Base-by-base conservation (phyloP, 352 stramenopile species). In the Phytopythium sindhum region DNA sequence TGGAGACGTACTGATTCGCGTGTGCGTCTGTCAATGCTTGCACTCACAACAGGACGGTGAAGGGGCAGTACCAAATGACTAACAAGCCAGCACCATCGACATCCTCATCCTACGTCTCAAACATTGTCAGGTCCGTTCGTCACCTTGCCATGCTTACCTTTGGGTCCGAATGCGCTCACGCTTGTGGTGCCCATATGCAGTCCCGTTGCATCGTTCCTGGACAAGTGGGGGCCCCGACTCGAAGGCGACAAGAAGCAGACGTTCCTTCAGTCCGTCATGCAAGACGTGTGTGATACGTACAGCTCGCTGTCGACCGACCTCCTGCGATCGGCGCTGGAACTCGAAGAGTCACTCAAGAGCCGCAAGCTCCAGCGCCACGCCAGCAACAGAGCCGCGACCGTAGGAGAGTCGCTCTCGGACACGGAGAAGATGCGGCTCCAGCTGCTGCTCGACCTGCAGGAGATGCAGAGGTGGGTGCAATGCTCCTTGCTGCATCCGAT, bases 21-120 rank as follows among this genome's bases (percentile, higher is more conserved):
- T 51, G 10, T 29, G 21, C 2, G 5, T 17, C 21, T 24, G 7
- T 35, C 47, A 12, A 37, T 37, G 14, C 5, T 55, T 39, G 26
- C 6, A 33, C 8, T 8, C 2, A 21, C 8, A 15, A 6, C 57
- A 91, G 78, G 37, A 95, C 86, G 8, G 86, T 96, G 55, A 96
- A 96, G 58, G 88, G 88, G 12, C 88, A 96, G 64, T 96, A 96
- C 57, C 88, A 96, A 62, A 95, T 96, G 82, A 96, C 88, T 7
- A 96, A 93, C 77, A 96, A 95, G 59, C 81, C 86, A 9, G 64
- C 80, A 24, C 88, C 88, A 37, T 90, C 81, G 3, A 69, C 73
- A 8, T 62, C 77, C 2, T 96, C 88, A 39, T 82, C 81, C 15
- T 96, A 95, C 54, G 78, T 95, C 11, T 33, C 80, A 2, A 96